Evolutionary conservation across 1,284 basidiomycete species (phyloP).

Genomic region (Leccinum pachyderme): DNA sequence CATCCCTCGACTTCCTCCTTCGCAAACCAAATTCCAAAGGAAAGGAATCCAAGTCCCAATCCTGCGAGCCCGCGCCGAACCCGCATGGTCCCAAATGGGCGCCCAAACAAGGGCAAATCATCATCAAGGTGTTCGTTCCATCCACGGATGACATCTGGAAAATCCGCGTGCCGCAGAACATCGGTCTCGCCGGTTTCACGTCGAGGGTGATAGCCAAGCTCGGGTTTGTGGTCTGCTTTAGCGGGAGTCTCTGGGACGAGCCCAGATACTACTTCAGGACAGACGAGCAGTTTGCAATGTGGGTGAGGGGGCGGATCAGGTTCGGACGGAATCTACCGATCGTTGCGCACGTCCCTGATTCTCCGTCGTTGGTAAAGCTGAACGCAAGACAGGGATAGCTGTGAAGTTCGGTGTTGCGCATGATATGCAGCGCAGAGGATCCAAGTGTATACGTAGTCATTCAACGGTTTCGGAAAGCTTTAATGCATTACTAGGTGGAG

Average conservation of each 20-base stretch:
- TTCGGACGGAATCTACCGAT: slow-evolving; percentile 32
- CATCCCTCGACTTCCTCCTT: slow-evolving; percentile 19
- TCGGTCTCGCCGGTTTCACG: slow-evolving; percentile 32
- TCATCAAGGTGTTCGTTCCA: slow-evolving; percentile 43
- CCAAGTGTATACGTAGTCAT: background rate
- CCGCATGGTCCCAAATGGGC: slow-evolving; percentile 29
- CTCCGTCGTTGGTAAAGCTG: slow-evolving; percentile 19
- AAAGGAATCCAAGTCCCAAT: background rate
- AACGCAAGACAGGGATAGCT: slow-evolving; percentile 14
- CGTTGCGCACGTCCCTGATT: slow-evolving; percentile 24
- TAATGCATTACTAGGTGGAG: background rate
- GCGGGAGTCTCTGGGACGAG: slow-evolving; percentile 32
- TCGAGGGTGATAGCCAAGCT: slow-evolving; percentile 36
- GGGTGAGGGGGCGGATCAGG: slow-evolving; percentile 26
- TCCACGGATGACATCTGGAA: slow-evolving; percentile 41
- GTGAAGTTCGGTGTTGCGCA: slow-evolving; percentile 27
- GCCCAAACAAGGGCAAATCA: slow-evolving; percentile 35
- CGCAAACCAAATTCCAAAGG: slow-evolving; percentile 16
- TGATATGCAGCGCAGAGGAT: background rate
- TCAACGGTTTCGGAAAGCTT: background rate
- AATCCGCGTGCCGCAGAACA: slow-evolving; percentile 35
- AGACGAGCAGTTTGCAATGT: slow-evolving; percentile 24
- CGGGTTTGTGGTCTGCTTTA: slow-evolving; percentile 36
- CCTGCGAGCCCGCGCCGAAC: background rate
- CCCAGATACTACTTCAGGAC: slow-evolving; percentile 30